Evolutionary conservation across 331 rosid species (phyloP).

Genomic region (Malus hybrid): DNA sequence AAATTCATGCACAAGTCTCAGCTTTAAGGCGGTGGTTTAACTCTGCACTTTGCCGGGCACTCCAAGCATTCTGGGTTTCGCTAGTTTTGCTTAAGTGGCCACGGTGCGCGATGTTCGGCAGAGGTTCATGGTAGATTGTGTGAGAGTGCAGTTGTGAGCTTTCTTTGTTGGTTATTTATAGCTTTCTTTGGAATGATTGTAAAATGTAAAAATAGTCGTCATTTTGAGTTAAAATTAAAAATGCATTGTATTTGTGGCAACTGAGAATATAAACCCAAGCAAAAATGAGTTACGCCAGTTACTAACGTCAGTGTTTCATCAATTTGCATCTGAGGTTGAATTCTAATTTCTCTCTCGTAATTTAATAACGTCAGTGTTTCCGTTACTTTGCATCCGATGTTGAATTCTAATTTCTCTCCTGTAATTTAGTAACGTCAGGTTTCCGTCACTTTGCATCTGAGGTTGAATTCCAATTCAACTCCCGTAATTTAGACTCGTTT

Average conservation of each 20-base stretch:
- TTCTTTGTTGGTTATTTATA: background rate
- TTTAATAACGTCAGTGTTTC: no score
- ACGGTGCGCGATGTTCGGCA: background rate
- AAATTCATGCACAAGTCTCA: background rate
- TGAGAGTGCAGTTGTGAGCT: background rate
- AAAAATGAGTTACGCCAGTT: no score
- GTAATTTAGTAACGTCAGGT: background rate
- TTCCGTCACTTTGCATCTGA: no score
- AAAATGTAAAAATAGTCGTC: background rate
- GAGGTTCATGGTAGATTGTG: slow-evolving; percentile 1
- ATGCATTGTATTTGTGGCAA: no score
- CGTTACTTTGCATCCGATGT: no score
- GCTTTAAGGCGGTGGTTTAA: background rate
- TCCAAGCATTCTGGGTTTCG: background rate
- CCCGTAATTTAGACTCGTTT: background rate
- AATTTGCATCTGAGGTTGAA: no score
- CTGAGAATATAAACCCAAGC: background rate
- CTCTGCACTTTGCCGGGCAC: background rate
- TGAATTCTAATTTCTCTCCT: rapidly evolving
- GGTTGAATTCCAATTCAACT: no score
- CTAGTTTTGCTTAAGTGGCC: background rate
- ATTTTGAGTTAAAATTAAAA: background rate
- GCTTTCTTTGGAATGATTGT: background rate
- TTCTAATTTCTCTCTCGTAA: no score
- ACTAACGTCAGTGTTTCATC: no score